Percentiles rank a stretch among this genome's conserved stretches.
Conservation (phyloP, 352 stramenopile species). For the Pythium pyrilobum region DNA sequence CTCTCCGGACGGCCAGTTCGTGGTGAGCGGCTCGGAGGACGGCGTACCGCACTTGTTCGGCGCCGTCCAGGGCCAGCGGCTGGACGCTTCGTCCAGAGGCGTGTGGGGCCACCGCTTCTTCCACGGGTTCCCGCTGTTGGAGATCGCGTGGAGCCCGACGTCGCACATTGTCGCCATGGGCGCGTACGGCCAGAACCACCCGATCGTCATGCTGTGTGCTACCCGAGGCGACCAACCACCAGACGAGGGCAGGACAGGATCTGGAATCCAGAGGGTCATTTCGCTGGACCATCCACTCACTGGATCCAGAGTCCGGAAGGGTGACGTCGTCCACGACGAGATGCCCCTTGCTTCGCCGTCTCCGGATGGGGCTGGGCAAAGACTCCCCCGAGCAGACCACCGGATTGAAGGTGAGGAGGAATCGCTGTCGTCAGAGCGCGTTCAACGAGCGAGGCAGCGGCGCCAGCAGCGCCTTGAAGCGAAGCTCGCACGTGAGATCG, state of each 20-base stretch:
- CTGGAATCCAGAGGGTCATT: neutral
- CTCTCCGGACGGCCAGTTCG: slow-evolving; percentile 60
- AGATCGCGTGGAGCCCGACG: slow-evolving; percentile 56
- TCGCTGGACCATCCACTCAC: too few species aligned
- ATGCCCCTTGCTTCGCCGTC: neutral
- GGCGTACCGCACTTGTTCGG: slow-evolving; percentile 48
- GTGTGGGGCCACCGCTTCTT: slow-evolving; percentile 63
- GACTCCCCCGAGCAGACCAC: too few species aligned
- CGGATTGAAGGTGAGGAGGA: neutral
- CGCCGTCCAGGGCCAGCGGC: slow-evolving; percentile 42
- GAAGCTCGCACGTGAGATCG: slow-evolving; percentile 27
- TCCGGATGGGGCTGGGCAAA: neutral
- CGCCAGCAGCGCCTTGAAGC: slow-evolving; percentile 36
- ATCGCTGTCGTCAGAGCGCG: slow-evolving; percentile 16
- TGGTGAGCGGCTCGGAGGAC: slow-evolving; percentile 59
- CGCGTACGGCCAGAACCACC: slow-evolving; percentile 55
- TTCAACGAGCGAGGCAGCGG: slow-evolving; percentile 42
- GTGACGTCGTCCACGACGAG: too few species aligned
- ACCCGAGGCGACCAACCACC: slow-evolving; percentile 33
- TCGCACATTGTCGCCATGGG: slow-evolving; percentile 60
- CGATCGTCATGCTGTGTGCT: slow-evolving; percentile 56
- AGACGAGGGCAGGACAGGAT: neutral
- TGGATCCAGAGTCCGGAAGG: too few species aligned
- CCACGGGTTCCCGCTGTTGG: slow-evolving; percentile 36
- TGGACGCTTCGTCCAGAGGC: slow-evolving; percentile 19